phyloP scores from a whole-genome alignment of 352 stramenopile species.

The Globisporangium viniferum region DNA sequence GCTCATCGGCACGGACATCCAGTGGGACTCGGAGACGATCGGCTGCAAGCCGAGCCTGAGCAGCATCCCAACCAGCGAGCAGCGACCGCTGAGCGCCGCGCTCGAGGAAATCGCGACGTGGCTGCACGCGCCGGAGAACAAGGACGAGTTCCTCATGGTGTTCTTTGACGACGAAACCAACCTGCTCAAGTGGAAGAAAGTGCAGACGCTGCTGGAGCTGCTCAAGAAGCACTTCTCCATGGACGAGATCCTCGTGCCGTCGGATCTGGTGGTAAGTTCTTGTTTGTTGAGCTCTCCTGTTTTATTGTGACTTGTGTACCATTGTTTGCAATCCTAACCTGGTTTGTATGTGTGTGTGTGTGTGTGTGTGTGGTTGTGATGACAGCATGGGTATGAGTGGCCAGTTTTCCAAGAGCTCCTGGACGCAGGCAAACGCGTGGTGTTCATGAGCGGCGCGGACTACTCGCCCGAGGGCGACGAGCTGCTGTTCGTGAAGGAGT shows the following conservation, averaged over 20 bases:
- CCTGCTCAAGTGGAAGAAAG: slow-evolving; percentile 80
- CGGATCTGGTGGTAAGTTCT: slow-evolving; percentile 48
- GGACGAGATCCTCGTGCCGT: slow-evolving; percentile 61
- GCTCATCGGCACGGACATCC: slow-evolving; percentile 47
- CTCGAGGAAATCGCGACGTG: slow-evolving; percentile 53
- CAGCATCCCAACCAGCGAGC: slow-evolving; percentile 57
- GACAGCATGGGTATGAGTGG: slow-evolving; percentile 48
- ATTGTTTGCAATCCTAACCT: neutral
- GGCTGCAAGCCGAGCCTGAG: slow-evolving; percentile 69
- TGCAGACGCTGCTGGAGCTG: slow-evolving; percentile 57
- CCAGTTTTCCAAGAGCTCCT: slow-evolving; percentile 67
- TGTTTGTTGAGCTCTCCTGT: neutral
- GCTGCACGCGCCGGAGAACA: slow-evolving; percentile 52
- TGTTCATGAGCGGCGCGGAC: slow-evolving; percentile 78
- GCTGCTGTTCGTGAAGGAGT: slow-evolving; percentile 73
- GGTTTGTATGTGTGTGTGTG: neutral
- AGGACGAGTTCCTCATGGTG: slow-evolving; percentile 72
- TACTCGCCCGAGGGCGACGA: slow-evolving; percentile 61
- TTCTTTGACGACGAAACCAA: slow-evolving; percentile 83
- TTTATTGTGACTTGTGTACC: too few relatives aligned
- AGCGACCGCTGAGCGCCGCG: slow-evolving; percentile 41
- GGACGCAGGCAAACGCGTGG: slow-evolving; percentile 53
- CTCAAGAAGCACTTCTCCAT: slow-evolving; percentile 57
- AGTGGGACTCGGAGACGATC: slow-evolving; percentile 71
- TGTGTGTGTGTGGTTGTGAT: neutral